Conservation (phyloP, 1,284 basidiomycete species). For the Kwoniella shivajii region DNA sequence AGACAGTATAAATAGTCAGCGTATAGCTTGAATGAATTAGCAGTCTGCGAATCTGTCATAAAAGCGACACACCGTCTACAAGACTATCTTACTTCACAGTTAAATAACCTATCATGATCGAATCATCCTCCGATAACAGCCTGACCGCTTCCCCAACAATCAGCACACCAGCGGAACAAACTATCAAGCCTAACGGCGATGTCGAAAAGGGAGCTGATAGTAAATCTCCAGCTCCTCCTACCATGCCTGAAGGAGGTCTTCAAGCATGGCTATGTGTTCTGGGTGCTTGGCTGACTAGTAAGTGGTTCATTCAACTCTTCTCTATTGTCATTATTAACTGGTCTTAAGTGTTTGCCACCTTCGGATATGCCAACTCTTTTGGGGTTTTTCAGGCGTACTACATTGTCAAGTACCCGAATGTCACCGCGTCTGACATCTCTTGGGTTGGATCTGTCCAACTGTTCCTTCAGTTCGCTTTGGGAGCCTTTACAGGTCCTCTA, state of each 20-base stretch:
- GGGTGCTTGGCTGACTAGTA: conserved; percentile 22
- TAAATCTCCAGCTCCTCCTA: neutral
- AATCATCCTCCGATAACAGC: too few relatives aligned
- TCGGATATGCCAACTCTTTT: conserved; percentile 34
- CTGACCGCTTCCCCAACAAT: too few relatives aligned
- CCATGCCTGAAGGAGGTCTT: conserved; percentile 26
- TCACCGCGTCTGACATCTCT: conserved; percentile 49
- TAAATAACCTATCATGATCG: too few relatives aligned
- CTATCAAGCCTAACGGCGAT: neutral
- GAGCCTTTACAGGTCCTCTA: conserved; percentile 59
- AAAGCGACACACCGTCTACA: too few relatives aligned
- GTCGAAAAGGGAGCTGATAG: neutral
- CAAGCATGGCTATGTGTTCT: conserved; percentile 22
- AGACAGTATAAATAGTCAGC: too few relatives aligned
- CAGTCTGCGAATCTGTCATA: too few relatives aligned
- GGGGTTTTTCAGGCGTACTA: conserved; percentile 36
- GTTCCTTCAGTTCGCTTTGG: conserved; percentile 57
- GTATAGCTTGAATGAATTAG: too few relatives aligned
- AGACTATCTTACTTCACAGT: too few relatives aligned
- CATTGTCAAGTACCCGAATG: conserved; percentile 23
- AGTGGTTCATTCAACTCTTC: neutral
- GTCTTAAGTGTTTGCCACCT: conserved; percentile 18
- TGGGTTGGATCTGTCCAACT: conserved; percentile 73
- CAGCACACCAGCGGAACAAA: neutral
- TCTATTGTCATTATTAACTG: neutral